Evolutionary conservation across 805 yeast genomes (phyloP).

Genomic region (Blastobotrys terrestris): DNA sequence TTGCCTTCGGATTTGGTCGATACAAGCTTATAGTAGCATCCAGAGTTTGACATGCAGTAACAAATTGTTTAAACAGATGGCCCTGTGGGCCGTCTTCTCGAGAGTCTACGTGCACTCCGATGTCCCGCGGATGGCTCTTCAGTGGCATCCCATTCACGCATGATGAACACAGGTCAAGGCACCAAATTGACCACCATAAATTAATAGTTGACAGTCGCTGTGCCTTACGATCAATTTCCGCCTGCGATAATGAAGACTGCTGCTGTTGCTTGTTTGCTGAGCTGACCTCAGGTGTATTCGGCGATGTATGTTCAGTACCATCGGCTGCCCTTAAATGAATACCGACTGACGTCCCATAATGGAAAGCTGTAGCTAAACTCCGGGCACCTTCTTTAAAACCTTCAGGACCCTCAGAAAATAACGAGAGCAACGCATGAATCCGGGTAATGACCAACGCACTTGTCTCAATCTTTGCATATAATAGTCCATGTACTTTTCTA

Average conservation of each 20-base stretch:
- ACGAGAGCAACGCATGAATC: conserved; percentile 29
- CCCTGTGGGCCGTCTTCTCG: conserved; percentile 18
- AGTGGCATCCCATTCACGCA: conserved; percentile 33
- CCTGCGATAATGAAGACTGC: neutral
- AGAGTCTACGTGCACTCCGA: conserved; percentile 24
- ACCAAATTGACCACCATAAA: conserved; percentile 35
- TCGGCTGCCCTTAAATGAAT: conserved; percentile 24
- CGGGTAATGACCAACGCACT: conserved; percentile 30
- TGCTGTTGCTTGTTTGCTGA: neutral
- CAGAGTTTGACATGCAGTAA: conserved; percentile 24
- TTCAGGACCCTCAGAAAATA: conserved; percentile 34
- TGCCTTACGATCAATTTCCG: neutral
- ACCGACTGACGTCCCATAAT: conserved; percentile 33
- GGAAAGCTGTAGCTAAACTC: conserved; percentile 30
- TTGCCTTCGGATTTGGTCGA: conserved; percentile 25
- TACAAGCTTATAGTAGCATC: conserved; percentile 33
- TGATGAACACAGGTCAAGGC: conserved; percentile 33
- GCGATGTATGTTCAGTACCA: neutral
- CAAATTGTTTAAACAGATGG: conserved; percentile 14
- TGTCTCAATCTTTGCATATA: conserved; percentile 31
- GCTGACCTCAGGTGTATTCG: neutral
- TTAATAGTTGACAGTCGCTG: neutral
- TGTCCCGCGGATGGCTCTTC: conserved; percentile 31
- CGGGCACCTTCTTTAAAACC: conserved; percentile 28
- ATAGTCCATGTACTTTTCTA: conserved; percentile 30